A percentile compares a stretch with the other conserved stretches of the same genome.
Evolutionary conservation across 805 yeast genomes (phyloP).

Genomic region (Ogataea nitratoaversa): DNA sequence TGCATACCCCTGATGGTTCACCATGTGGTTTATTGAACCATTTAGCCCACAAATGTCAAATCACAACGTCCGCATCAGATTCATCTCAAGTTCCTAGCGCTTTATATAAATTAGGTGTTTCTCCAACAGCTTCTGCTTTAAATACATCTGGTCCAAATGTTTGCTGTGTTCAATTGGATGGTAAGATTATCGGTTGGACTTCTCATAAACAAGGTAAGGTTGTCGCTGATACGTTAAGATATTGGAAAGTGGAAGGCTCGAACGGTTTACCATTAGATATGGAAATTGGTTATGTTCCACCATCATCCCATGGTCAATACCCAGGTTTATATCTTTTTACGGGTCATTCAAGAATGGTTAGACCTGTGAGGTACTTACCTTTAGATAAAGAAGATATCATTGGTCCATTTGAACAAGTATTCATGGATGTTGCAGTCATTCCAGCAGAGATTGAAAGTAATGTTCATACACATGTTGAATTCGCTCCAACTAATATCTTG

Average conservation of each 20-base stretch:
- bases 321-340: slow-evolving; percentile 93
- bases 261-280: slow-evolving; percentile 79
- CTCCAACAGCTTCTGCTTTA: slow-evolving; percentile 71
- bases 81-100: slow-evolving; percentile 66
- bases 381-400: slow-evolving; percentile 77
- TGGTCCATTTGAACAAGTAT: slow-evolving; percentile 98
- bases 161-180: slow-evolving; percentile 92
- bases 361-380: slow-evolving; percentile 92
- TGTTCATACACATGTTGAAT: slow-evolving; percentile 90
- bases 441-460: slow-evolving; percentile 83
- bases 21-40: slow-evolving; percentile 98
- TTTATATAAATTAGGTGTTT: slow-evolving; percentile 70
- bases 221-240: slow-evolving; percentile 85
- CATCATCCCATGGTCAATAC: slow-evolving; percentile 92
- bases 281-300: slow-evolving; percentile 95
- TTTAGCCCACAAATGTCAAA: slow-evolving; percentile 90
- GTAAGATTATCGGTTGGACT: slow-evolving; percentile 90
- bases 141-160: slow-evolving; percentile 72
- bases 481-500: slow-evolving; percentile 87
- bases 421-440: slow-evolving; percentile 92
- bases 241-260: slow-evolving; percentile 83
- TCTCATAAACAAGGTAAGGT: slow-evolving; percentile 82
- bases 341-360: slow-evolving; percentile 90
- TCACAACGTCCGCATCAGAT: slow-evolving; percentile 73
- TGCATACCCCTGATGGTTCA: slow-evolving; percentile 99